These are phyloP conservation scores for Quercus tomentella DNA, from an alignment of 331 rosid species.

Conservation along the genomic window DNA sequence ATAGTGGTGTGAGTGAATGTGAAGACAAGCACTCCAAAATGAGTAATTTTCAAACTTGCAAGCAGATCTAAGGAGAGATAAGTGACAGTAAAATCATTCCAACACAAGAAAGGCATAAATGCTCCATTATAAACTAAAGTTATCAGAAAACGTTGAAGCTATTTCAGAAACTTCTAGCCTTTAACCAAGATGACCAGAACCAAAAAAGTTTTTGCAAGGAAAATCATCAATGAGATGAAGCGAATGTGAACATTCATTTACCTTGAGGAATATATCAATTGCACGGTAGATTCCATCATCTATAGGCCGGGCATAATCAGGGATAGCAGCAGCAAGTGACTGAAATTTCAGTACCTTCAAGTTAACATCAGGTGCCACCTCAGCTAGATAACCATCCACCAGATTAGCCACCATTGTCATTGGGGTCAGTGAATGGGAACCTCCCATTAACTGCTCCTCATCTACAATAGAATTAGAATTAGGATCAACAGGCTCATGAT, in stretches of 20 bases:
- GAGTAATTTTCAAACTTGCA: neutral
- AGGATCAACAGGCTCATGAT: constrained; percentile 38
- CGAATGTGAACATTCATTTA: constrained; percentile 7
- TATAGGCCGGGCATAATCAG: constrained; percentile 67
- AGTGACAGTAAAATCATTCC: neutral
- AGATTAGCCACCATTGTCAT: constrained; percentile 70
- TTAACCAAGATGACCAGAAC: neutral
- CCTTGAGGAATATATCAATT: constrained; percentile 84
- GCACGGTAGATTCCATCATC: constrained; percentile 88
- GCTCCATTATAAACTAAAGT: neutral
- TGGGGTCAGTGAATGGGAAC: constrained; percentile 43
- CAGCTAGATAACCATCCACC: constrained; percentile 76
- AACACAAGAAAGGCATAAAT: neutral
- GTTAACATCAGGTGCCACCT: constrained; percentile 86
- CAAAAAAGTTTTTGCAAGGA: neutral
- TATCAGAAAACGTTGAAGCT: neutral
- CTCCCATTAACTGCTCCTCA: constrained; percentile 44
- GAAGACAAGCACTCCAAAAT: neutral
- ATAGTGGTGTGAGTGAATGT: neutral
- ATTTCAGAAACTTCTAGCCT: neutral
- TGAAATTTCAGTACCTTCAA: constrained; percentile 61
- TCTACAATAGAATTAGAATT: constrained; percentile 42
- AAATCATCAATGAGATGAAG: constrained; percentile 1
- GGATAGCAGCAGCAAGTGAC: constrained; percentile 69
- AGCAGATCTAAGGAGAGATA: neutral